These are phyloP conservation scores for Austroboletus festivus DNA, from an alignment of 768 basidiomycete genomes.

Conservation along the genomic window DNA sequence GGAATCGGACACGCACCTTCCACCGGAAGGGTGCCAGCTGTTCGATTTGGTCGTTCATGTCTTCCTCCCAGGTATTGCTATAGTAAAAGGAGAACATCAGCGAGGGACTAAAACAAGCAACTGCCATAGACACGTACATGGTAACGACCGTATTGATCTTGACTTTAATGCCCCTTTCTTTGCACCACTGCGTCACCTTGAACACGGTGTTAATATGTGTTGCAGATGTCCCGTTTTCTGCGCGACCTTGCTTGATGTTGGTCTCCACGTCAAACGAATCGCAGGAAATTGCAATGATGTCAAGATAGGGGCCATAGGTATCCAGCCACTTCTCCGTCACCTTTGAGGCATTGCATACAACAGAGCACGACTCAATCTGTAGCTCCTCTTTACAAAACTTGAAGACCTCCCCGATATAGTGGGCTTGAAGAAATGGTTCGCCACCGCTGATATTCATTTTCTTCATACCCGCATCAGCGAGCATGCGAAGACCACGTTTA, in stretches of 20 bases:
- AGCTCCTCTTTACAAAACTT: constrained; percentile 38
- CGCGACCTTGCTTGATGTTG: constrained; percentile 34
- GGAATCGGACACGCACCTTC: constrained; percentile 29
- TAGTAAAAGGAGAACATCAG: background rate
- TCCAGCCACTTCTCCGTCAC: constrained; percentile 42
- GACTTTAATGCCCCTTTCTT: constrained; percentile 34
- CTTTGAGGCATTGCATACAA: constrained; percentile 38
- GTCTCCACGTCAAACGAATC: constrained; percentile 38
- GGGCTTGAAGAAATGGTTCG: constrained; percentile 37
- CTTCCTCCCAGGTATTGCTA: constrained; percentile 39
- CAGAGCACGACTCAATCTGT: constrained; percentile 33
- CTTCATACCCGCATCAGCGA: constrained; percentile 33
- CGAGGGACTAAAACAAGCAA: background rate
- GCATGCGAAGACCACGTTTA: constrained; percentile 32
- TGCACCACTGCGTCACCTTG: constrained; percentile 35
- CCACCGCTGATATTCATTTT: constrained; percentile 39
- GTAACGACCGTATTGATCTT: constrained; percentile 38
- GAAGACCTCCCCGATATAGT: constrained; percentile 39
- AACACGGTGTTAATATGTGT: constrained; percentile 35
- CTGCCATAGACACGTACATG: constrained; percentile 10
- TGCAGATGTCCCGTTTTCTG: constrained; percentile 30
- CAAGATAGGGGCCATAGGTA: constrained; percentile 37
- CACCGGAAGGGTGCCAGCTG: constrained; percentile 36
- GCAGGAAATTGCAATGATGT: constrained; percentile 42
- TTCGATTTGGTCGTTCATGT: constrained; percentile 38